phyloP scores from a whole-genome alignment of 2,329 filamentous ascomycete genomes.

The Aureobasidium sp. region DNA sequence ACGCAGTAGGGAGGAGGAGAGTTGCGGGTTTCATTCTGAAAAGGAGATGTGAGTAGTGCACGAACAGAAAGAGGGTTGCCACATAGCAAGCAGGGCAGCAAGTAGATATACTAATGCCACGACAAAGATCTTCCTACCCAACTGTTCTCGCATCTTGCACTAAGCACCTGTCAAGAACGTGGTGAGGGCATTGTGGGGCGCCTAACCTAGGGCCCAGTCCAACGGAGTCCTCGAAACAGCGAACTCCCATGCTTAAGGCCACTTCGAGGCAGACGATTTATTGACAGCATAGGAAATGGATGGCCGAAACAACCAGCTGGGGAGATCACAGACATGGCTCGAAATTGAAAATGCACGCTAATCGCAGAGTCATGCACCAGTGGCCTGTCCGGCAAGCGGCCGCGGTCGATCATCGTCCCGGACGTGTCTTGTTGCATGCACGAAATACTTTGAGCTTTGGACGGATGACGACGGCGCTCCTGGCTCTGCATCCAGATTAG shows the following conservation, averaged over 20 bases:
- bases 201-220: neutral
- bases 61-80: neutral
- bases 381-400: slow-evolving; percentile 1
- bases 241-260: neutral
- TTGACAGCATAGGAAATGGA: neutral
- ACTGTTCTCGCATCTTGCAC: neutral
- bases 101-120: neutral
- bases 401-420: slow-evolving; percentile 3
- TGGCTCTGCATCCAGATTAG: neutral
- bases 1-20: neutral
- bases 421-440: neutral
- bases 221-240: neutral
- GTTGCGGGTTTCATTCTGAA: neutral
- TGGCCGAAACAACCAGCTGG: neutral
- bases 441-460: neutral
- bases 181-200: slow-evolving; percentile 5
- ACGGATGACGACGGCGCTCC: neutral
- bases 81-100: neutral
- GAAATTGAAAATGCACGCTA: neutral
- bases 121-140: neutral
- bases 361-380: neutral
- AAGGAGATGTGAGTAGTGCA: neutral
- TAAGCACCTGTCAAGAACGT: neutral
- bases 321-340: neutral
- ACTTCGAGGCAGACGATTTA: neutral